Conservation (phyloP, 2,329 filamentous ascomycete genomes). For the Cladosporium oxysporum region DNA sequence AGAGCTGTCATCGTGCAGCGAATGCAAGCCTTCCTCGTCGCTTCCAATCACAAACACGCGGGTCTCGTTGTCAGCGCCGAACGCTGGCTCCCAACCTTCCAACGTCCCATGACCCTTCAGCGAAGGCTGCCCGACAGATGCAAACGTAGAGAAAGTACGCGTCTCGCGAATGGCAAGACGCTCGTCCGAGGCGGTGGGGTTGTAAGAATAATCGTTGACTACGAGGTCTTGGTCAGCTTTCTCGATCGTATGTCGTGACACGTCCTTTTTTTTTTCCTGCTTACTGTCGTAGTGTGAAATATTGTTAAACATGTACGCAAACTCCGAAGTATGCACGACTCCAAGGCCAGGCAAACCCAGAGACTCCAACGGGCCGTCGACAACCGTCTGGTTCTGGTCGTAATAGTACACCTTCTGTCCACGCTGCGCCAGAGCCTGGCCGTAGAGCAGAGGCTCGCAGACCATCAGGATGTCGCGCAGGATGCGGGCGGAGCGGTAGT, state of each 20-base stretch:
- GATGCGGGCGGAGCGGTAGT: slow-evolving; percentile 52
- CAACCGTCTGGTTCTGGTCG: slow-evolving; percentile 57
- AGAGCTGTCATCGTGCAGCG: slow-evolving; percentile 38
- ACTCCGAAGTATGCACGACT: slow-evolving; percentile 55
- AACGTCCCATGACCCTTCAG: slow-evolving; percentile 42
- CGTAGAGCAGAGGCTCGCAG: slow-evolving; percentile 51
- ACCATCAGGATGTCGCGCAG: slow-evolving; percentile 56
- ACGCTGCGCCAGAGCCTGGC: slow-evolving; percentile 41
- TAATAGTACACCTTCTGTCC: slow-evolving; percentile 51
- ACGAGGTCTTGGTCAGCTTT: not conserved
- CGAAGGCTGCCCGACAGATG: slow-evolving; percentile 42
- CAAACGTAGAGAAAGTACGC: slow-evolving; percentile 53
- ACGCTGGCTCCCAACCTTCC: slow-evolving; percentile 45
- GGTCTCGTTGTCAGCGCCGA: slow-evolving; percentile 29
- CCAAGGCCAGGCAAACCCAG: slow-evolving; percentile 45
- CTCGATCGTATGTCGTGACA: not conserved
- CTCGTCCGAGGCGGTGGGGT: slow-evolving; percentile 44
- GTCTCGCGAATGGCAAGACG: slow-evolving; percentile 44
- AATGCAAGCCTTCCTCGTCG: slow-evolving; percentile 45
- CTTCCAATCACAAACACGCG: slow-evolving; percentile 51
- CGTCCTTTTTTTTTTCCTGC: not conserved
- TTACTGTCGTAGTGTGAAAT: slow-evolving; percentile 44
- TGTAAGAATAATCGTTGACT: slow-evolving; percentile 34
- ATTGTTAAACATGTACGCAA: slow-evolving; percentile 53
- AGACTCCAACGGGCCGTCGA: slow-evolving; percentile 46